Evolutionary conservation across 768 basidiomycete species (phyloP).

Genomic region (Lentinula sp.): DNA sequence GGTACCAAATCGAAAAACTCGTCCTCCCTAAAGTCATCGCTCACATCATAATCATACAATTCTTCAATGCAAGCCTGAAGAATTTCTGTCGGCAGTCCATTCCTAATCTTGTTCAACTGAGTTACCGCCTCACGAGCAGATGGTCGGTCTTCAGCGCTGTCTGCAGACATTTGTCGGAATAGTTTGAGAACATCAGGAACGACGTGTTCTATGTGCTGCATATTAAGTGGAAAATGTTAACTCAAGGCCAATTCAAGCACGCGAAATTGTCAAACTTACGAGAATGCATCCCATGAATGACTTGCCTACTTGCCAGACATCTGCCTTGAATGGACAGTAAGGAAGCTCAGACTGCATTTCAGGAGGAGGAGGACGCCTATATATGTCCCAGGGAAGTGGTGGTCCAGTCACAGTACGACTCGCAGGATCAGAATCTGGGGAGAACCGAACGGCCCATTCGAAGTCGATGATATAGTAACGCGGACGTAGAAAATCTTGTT

Average conservation of each 20-base stretch:
- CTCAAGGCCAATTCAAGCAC: too few relatives aligned
- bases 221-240: too few relatives aligned
- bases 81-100: background rate
- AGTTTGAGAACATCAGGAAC: background rate
- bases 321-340: constrained; percentile 9
- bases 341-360: background rate
- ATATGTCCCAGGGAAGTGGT: background rate
- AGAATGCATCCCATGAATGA: background rate
- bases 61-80: background rate
- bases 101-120: background rate
- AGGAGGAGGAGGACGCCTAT: background rate
- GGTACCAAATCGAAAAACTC: too few relatives aligned
- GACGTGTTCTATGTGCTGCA: background rate
- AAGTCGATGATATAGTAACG: constrained; percentile 8
- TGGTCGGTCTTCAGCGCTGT: background rate
- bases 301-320: constrained; percentile 8
- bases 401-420: constrained; percentile 2
- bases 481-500: background rate
- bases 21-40: too few relatives aligned
- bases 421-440: background rate
- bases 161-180: background rate
- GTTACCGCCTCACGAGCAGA: background rate
- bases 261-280: background rate
- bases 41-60: too few relatives aligned
- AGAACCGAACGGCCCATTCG: constrained; percentile 1